phyloP scores from a whole-genome alignment of 441 rosid species.

The Caryocar brasiliense region DNA sequence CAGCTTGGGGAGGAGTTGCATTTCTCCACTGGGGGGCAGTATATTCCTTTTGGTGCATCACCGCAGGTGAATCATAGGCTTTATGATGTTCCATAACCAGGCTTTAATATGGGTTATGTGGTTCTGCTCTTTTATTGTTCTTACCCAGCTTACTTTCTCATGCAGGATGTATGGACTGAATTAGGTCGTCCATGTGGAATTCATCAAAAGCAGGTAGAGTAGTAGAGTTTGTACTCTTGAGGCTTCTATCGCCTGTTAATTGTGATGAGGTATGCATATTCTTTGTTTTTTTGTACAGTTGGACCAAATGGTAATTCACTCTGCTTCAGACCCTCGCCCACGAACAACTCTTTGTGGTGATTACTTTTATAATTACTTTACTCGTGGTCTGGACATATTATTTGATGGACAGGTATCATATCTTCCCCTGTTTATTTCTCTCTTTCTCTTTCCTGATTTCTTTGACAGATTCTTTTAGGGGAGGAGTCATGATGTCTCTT shows the following conservation, averaged over 20 bases:
- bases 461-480: neutral
- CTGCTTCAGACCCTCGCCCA: conserved; percentile 80
- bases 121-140: neutral
- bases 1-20: conserved; percentile 89
- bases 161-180: conserved; percentile 97
- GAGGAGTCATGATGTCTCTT: neutral
- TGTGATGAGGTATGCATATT: too few relatives aligned
- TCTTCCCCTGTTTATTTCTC: neutral
- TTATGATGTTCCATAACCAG: neutral
- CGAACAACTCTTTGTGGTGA: conserved; percentile 85
- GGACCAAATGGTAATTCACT: conserved; percentile 97
- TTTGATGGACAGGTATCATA: conserved; percentile 85
- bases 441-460: neutral
- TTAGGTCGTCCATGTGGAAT: conserved; percentile 97
- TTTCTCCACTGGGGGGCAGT: conserved; percentile 84
- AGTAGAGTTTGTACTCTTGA: neutral
- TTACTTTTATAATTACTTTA: conserved; percentile 87
- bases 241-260: neutral
- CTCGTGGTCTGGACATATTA: conserved; percentile 92
- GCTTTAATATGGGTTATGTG: neutral
- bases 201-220: conserved; percentile 82
- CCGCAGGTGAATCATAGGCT: conserved; percentile 60
- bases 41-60: conserved; percentile 86
- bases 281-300: conserved; percentile 69
- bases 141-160: conserved; percentile 6